These are phyloP conservation scores for Penicillium roqueforti DNA, from an alignment of 495 filamentous ascomycete species.

Conservation along the genomic window DNA sequence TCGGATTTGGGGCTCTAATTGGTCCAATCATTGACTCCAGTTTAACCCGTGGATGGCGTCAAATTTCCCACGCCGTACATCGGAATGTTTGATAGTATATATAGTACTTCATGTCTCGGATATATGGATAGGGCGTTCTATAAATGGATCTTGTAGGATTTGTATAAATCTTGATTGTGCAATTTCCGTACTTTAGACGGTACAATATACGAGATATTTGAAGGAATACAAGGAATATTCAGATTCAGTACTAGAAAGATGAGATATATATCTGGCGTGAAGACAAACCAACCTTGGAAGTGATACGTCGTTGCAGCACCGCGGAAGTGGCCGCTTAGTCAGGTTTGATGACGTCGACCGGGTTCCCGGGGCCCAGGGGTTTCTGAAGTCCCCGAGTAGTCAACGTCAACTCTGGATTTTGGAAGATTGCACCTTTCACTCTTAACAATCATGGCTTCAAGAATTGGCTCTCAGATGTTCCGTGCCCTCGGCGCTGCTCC, in stretches of 20 bases:
- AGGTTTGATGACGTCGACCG: background rate
- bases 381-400: background rate
- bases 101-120: too few relatives aligned
- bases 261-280: too few relatives aligned
- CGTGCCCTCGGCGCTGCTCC: conserved; percentile 27
- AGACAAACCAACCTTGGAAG: too few relatives aligned
- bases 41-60: background rate
- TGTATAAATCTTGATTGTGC: too few relatives aligned
- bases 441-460: conserved; percentile 10
- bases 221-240: background rate
- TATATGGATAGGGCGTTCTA: too few relatives aligned
- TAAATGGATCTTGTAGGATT: too few relatives aligned
- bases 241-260: background rate
- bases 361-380: too few relatives aligned
- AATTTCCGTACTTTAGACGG: background rate
- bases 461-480: conserved; percentile 24
- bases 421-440: background rate
- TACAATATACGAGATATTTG: background rate
- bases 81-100: background rate
- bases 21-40: background rate
- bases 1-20: too few relatives aligned
- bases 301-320: too few relatives aligned
- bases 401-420: background rate
- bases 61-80: background rate
- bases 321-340: background rate